Percentiles rank a stretch among this genome's conserved stretches.
phyloP scores from a whole-genome alignment of 2,329 filamentous ascomycete genomes.

The Thermoascus crustaceus region DNA sequence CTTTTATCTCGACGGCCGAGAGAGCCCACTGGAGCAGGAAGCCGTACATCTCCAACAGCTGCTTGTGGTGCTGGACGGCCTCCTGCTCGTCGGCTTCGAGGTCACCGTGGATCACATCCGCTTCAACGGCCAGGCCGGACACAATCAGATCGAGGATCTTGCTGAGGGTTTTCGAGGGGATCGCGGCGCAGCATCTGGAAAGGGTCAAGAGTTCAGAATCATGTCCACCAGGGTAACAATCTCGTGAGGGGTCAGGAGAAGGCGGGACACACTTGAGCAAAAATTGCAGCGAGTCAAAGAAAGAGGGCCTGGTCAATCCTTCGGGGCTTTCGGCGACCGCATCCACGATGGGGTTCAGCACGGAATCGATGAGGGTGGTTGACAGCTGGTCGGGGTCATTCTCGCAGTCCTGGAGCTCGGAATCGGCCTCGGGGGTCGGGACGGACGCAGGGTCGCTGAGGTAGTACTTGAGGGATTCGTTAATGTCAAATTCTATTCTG shows the following conservation, averaged over 20 bases:
- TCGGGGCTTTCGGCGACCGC: constrained; percentile 87
- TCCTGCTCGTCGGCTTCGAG: constrained; percentile 90
- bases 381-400: constrained; percentile 80
- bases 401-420: constrained; percentile 81
- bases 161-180: constrained; percentile 75
- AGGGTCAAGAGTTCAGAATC: constrained; percentile 56
- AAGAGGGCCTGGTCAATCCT: constrained; percentile 66
- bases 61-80: constrained; percentile 75
- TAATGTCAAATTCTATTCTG: constrained; percentile 79
- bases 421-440: constrained; percentile 75
- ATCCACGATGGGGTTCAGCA: constrained; percentile 87
- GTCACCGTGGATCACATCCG: constrained; percentile 76
- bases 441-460: constrained; percentile 85
- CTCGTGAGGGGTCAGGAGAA: constrained; percentile 32
- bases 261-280: constrained; percentile 81
- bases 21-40: constrained; percentile 95
- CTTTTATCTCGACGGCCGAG: constrained; percentile 86
- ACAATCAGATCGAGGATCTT: constrained; percentile 88
- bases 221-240: constrained; percentile 35
- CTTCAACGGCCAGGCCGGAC: constrained; percentile 76
- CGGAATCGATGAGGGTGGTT: constrained; percentile 67
- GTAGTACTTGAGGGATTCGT: constrained; percentile 92
- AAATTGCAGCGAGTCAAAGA: constrained; percentile 91
- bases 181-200: constrained; percentile 70
- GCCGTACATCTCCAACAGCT: constrained; percentile 84